Evolutionary conservation across 1,284 basidiomycete genomes (phyloP), one percentile per base, ranked within the genome.

Genomic region (Moesziomyces antarcticus): DNA sequence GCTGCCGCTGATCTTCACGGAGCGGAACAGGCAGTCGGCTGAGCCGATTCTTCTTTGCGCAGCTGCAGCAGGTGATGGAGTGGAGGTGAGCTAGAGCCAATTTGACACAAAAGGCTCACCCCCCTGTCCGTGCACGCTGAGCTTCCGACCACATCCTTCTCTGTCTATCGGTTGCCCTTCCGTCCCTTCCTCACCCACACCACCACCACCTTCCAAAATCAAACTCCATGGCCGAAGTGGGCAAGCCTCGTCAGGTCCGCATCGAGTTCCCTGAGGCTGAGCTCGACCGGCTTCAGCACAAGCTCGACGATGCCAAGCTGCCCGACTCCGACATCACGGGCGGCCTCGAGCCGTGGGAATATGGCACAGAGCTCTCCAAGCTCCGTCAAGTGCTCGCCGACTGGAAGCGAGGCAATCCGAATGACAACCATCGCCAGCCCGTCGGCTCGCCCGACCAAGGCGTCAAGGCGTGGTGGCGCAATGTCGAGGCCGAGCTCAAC

Each of bases 281-380:
- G 16, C 64, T 79, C 16, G 70, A 79, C n/a, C 66, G 66, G 7
- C 58, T 78, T 5, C 66, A 71, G 42, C 54, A 48, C 47, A 73
- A 69, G 58, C 61, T 80, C 20, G 58, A 74, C 35, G 77, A 80
- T 62, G 69, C 69, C 5, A 40, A 63, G 5, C 57, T 80, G 10
- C 76, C 76, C 11, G 47, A 56, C 9, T 18, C 44, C 6, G 64
- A 72, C 21, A 66, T 78, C 50, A 57, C 69, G 2, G 53, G 54
- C 21, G 75, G 60, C 18, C 21, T 77, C 21, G 20, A 60, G 48
- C 53, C 56, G 6, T 77, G 75, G 75, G 71, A 77, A 41, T 79
- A 77, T 43, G 77, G 77, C 24, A 73, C 75, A 0, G 58, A 79
- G n/a, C 60, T 73, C 1, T 21, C 24, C 50, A 77, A 75, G 55